A percentile compares a stretch with the other conserved stretches of the same genome.
Conservation (phyloP, 495 filamentous ascomycete genomes). For the Aspergillus campestris region DNA sequence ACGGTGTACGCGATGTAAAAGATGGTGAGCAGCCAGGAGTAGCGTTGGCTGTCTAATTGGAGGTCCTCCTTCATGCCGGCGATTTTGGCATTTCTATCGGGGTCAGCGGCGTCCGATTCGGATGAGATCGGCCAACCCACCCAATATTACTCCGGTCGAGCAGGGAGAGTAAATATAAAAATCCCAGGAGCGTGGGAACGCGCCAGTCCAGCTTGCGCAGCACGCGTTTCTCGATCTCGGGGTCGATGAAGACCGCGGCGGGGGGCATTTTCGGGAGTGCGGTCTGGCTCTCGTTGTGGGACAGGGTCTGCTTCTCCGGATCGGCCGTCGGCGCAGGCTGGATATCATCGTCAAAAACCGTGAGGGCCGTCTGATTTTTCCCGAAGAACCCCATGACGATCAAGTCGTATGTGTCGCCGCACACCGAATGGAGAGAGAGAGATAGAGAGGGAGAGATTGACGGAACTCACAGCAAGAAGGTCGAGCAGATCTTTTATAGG, state of each 20-base stretch:
- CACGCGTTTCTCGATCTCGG: conserved; percentile 47
- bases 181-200: conserved; percentile 43
- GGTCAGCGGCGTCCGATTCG: conserved; percentile 2
- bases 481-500: conserved; percentile 8
- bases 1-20: conserved; percentile 60
- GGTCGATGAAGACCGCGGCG: conserved; percentile 29
- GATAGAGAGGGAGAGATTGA: neutral
- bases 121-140: conserved; percentile 19
- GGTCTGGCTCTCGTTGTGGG: conserved; percentile 16
- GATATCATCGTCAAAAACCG: conserved; percentile 1
- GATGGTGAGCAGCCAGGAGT: conserved; percentile 69
- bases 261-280: conserved; percentile 13
- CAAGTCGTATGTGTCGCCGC: neutral
- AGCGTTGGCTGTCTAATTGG: conserved; percentile 39
- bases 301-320: conserved; percentile 25
- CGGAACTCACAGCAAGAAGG: neutral
- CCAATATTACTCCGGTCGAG: conserved; percentile 64
- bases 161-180: conserved; percentile 54
- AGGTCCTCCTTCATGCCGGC: conserved; percentile 51
- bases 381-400: conserved; percentile 23
- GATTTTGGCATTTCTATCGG: conserved; percentile 54
- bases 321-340: conserved; percentile 13
- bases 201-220: conserved; percentile 50
- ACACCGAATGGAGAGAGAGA: neutral
- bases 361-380: conserved; percentile 12